These are phyloP conservation scores for Nicotiana paniculata DNA, from an alignment of 257 asterid genomes.

Conservation along the genomic window DNA sequence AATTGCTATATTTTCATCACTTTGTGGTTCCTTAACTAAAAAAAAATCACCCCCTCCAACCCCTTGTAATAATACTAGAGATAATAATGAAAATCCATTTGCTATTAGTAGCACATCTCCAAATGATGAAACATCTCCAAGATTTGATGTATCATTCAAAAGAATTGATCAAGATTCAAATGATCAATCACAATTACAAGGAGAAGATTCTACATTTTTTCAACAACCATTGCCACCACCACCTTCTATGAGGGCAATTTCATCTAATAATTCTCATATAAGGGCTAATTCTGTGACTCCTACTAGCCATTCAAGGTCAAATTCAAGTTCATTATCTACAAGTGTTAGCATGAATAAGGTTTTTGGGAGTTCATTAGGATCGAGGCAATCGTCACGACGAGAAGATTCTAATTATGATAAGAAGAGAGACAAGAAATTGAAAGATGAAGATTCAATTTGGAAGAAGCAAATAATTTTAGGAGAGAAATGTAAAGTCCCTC, in stretches of 20 bases:
- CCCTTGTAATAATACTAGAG: background rate
- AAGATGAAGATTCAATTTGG: conserved; percentile 82
- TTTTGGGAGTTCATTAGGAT: conserved; percentile 18
- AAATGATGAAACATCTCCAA: background rate
- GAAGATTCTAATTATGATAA: background rate
- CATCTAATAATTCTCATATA: background rate
- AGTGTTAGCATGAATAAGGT: conserved; percentile 45
- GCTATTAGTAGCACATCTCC: background rate
- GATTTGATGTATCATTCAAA: background rate
- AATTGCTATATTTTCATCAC: conserved; percentile 37
- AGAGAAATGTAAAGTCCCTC: conserved; percentile 67
- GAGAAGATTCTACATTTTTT: background rate
- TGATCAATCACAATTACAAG: background rate
- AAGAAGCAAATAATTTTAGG: conserved; percentile 84
- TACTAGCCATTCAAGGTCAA: conserved; percentile 19
- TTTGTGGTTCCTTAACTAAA: conserved; percentile 44
- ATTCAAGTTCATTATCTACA: conserved; percentile 27
- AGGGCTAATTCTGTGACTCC: background rate
- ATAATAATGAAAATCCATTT: background rate
- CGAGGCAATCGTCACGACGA: conserved; percentile 15
- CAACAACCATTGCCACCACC: conserved; percentile 33
- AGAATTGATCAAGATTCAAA: background rate
- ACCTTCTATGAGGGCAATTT: conserved; percentile 23
- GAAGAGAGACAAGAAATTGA: conserved; percentile 33
- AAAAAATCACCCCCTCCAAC: conserved; percentile 11